phyloP scores from a whole-genome alignment of 257 asterid species.

The Jaltomata sinuosa region DNA sequence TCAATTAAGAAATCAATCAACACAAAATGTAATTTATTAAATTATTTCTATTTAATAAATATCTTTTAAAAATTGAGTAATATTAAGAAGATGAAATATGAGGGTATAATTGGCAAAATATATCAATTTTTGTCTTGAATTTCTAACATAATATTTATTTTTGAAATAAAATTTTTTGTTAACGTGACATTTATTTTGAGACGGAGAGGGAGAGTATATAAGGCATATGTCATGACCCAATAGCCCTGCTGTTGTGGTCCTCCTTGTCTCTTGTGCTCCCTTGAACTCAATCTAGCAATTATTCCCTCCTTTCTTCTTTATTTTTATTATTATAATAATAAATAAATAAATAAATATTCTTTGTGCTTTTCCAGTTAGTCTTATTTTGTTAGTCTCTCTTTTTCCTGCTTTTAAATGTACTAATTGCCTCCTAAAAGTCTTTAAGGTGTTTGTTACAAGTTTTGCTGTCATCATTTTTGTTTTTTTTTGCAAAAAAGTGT shows the following conservation, averaged over 20 bases:
- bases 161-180: too few relatives aligned
- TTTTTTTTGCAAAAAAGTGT: background rate
- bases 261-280: constrained; percentile 35
- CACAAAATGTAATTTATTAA: too few relatives aligned
- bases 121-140: too few relatives aligned
- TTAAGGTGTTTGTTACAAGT: background rate
- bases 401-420: background rate
- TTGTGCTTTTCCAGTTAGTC: background rate
- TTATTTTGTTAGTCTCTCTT: background rate
- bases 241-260: constrained; percentile 27
- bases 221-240: background rate
- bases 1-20: too few relatives aligned
- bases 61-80: too few relatives aligned
- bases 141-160: too few relatives aligned
- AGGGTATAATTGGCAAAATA: too few relatives aligned
- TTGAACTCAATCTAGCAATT: constrained; percentile 3
- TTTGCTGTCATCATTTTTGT: background rate
- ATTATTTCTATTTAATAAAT: too few relatives aligned
- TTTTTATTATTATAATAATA: background rate
- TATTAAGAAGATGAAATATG: too few relatives aligned
- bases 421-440: background rate
- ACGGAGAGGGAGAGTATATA: too few relatives aligned
- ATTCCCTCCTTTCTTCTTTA: background rate
- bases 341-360: background rate
- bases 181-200: too few relatives aligned